Evolutionary conservation across 1,139 yeast genomes (phyloP), one percentile per base, ranked within the genome.

Genomic region (Yamadazyma mexicana): DNA sequence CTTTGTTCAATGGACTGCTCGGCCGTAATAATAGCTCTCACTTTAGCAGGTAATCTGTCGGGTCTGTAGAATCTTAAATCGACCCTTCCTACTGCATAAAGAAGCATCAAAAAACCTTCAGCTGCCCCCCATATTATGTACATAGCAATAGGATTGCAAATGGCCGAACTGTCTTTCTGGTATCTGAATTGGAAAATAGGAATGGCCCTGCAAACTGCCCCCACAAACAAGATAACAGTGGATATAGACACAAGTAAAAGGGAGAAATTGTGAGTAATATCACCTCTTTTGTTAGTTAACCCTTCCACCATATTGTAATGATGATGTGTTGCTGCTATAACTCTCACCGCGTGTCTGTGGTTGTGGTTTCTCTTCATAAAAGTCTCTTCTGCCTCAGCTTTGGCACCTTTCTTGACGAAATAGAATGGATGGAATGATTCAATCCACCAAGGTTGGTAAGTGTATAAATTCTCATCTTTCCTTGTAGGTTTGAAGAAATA

Each of bases 391-490:
- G 83, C 84, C 31, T 61, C 60, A 34, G 56, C 61, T 4, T 71
- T 64, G 23, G 82, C 76, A 52, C 68, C 65, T 32, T 67, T 70
- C 48, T 67, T 67, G 17, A 79, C 81, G 57, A 70, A 81, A 57
- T 81, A 81, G 33, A 67, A 61, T 11, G 82, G 72, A 14, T 64
- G 55, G 51, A 83, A 81, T 2, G 80, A 73, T 55, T 81, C 81
- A 53, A 85, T 80, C 94, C 94, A 85, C 75, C 83, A 81, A 28
- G 94, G 87, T 59, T 84, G 92, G 55, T 79, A 79, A 15, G 87
- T 81, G 50, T 73, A 68, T 33, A 80, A 64, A 36, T 65, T 61
- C 50, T 73, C 77, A 54, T 81, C 83, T 45, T 69, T 69, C 34
- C 61, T 50, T 11, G 87, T 79, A 18, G 88, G 83, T 42, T 77